Conservation (phyloP, 805 yeast species). For the Ogataea pignaliae region DNA sequence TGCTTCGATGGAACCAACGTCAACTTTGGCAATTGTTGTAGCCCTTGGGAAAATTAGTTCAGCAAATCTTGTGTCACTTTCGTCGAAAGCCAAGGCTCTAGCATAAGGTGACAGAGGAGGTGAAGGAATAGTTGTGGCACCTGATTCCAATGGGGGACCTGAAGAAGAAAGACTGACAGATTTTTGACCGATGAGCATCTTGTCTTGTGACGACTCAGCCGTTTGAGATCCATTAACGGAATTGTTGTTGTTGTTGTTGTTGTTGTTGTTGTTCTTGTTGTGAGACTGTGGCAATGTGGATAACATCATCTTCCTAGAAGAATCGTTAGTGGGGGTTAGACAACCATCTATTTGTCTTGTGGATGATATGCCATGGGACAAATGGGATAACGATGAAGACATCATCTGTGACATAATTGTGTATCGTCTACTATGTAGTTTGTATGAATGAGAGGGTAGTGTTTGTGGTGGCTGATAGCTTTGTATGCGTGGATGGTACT, state of each 20-base stretch:
- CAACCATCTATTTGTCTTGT: constrained; percentile 25
- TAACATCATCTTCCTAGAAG: constrained; percentile 4
- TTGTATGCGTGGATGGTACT: too few relatives aligned
- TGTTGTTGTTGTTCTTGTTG: constrained; percentile 4
- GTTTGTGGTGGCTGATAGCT: too few relatives aligned
- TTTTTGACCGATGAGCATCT: constrained; percentile 3
- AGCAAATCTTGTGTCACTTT: constrained; percentile 25
- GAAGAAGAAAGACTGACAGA: constrained; percentile 4
- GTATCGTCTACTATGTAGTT: too few relatives aligned
- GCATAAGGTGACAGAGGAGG: constrained; percentile 36
- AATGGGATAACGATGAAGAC: constrained; percentile 14
- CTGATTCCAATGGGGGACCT: constrained; percentile 8
- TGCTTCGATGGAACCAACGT: constrained; percentile 9
- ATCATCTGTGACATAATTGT: constrained; percentile 1
- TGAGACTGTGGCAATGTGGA: constrained; percentile 1
- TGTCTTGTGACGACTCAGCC: neutral
- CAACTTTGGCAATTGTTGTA: constrained; percentile 8
- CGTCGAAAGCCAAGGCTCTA: constrained; percentile 22
- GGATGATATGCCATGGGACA: constrained; percentile 6
- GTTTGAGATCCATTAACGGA: neutral
- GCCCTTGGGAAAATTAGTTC: constrained; percentile 25
- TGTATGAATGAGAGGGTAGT: too few relatives aligned
- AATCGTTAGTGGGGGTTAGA: constrained; percentile 20
- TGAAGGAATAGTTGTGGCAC: constrained; percentile 30
- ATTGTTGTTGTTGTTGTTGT: constrained; percentile 2